Conservation (phyloP, 306 rosid genomes). For the Prosopis cineraria region DNA sequence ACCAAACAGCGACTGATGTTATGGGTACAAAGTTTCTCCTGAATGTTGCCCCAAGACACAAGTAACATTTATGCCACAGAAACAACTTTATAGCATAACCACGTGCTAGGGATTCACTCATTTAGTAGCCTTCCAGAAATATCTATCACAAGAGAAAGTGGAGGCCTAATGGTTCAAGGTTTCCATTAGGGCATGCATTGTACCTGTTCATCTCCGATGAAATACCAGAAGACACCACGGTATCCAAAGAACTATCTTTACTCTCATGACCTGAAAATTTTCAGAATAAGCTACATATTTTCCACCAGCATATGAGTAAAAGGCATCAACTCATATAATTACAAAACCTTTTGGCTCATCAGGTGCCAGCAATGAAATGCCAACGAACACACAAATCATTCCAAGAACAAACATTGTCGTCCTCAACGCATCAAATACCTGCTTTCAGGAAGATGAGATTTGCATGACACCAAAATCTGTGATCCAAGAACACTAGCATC, state of each 20-base stretch:
- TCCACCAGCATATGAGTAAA: constrained; percentile 19
- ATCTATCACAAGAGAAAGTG: not conserved
- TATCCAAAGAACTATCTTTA: constrained; percentile 66
- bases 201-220: constrained; percentile 79
- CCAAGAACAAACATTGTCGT: constrained; percentile 95
- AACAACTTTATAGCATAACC: not conserved
- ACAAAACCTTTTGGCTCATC: constrained; percentile 87
- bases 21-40: not conserved
- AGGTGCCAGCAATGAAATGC: constrained; percentile 96
- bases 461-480: constrained; percentile 33
- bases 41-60: not conserved
- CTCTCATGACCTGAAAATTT: constrained; percentile 63
- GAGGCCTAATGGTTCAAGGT: not conserved
- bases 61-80: not conserved
- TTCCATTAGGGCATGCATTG: not conserved
- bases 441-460: constrained; percentile 43
- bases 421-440: constrained; percentile 90
- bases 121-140: not conserved
- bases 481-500: constrained; percentile 18
- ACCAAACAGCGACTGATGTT: not conserved
- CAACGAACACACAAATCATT: constrained; percentile 83
- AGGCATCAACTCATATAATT: constrained; percentile 1
- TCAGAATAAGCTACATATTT: constrained; percentile 36
- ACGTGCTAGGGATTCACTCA: not conserved
- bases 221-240: constrained; percentile 59